Percentiles rank a stretch among this genome's conserved stretches.
These are phyloP conservation scores for Cladosporium sp. DNA, from an alignment of 2,329 filamentous ascomycete genomes.

Conservation along the genomic window DNA sequence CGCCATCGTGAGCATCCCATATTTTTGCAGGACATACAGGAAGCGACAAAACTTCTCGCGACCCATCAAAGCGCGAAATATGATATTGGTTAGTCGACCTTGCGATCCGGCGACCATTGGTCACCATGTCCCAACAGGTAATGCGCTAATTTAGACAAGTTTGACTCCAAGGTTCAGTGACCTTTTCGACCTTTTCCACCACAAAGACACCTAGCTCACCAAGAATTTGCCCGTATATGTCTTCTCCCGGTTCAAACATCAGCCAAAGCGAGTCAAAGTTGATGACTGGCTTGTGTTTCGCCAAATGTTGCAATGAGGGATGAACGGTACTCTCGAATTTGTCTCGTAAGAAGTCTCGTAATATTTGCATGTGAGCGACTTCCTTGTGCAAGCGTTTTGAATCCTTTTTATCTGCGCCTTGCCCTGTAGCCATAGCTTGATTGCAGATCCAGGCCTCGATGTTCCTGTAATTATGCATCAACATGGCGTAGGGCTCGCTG, in stretches of 20 bases:
- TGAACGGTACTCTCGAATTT: no score
- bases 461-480: background rate
- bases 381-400: no score
- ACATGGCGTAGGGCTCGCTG: background rate
- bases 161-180: background rate
- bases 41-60: background rate
- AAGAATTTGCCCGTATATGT: slow-evolving; percentile 6
- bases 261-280: slow-evolving; percentile 41
- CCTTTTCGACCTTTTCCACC: background rate
- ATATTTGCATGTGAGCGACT: no score
- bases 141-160: background rate
- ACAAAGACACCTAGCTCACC: slow-evolving; percentile 1
- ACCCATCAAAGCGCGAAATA: background rate
- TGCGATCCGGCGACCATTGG: background rate
- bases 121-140: background rate
- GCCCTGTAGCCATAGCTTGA: no score
- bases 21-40: background rate
- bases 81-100: background rate
- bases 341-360: no score
- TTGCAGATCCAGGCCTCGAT: background rate
- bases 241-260: slow-evolving; percentile 31
- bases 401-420: no score
- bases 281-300: no score
- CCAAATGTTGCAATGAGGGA: no score
- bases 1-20: background rate